Base-by-base conservation (phyloP, 2,329 filamentous ascomycete genomes). In the Cladosporium velox region DNA sequence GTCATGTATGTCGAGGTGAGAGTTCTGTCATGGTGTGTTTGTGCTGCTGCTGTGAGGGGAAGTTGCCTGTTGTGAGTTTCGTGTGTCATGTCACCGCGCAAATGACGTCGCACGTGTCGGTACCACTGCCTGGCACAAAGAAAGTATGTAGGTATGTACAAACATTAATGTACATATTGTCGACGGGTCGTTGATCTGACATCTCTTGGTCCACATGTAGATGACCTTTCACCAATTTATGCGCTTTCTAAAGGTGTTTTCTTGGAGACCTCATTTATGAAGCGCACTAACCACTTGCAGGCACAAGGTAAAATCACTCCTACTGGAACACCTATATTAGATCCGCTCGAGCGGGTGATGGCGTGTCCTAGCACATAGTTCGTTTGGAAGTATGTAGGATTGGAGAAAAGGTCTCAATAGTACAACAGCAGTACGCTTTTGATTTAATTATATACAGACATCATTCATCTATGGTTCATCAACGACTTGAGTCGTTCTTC, bases 401-500 rank as follows among this genome's bases (percentile, higher is more conserved):
- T 18, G n/a, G 3, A 24, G 3, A 47, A 21, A 21, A 10, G 14
- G 5, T 54, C 11, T 15, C 51, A 30, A 54, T 54, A 54, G 14
- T 59, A 59, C 35, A 38, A 59, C 21, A 18, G 26, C 34, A 41
- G 8, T 28, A 11, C 12, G 49, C 60, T 63, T 63, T 63, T 63
- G 32, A 32, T 55, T 38, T 47, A 32, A 28, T 63, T 57, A 51
- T 35, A 32, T 15, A 55, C 60, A 63, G 7, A 21, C 49, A 35
- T 44, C 30, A 55, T 55, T 63, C 60, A 44, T 57, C 51, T 57
- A 64, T 14, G 61, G 61, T 72, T 78, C 76, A 67, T 78, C 77
- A 61, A 77, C 75, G 32, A 78, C 72, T 57, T 75, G 72, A 51
- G 68, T 75, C 55, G 75, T 78, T 62, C 59, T 66, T 24, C 72